Conservation (phyloP, 1,284 basidiomycete species). For the Volvariella surrecta region DNA sequence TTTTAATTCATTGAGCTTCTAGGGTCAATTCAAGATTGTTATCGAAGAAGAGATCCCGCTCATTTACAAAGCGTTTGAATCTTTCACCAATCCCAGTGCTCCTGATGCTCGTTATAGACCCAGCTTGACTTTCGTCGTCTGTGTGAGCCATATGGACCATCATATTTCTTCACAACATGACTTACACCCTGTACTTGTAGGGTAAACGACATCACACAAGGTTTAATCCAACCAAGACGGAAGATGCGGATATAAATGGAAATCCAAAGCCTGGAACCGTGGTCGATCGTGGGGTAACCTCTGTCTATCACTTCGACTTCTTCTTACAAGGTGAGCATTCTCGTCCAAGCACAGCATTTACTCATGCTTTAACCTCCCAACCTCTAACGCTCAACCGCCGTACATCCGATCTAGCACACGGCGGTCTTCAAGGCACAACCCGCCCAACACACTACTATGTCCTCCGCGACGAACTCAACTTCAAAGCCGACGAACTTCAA, state of each 20-base stretch:
- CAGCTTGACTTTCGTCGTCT: conserved; percentile 68
- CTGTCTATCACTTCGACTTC: conserved; percentile 71
- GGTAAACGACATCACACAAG: conserved; percentile 79
- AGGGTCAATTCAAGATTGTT: conserved; percentile 71
- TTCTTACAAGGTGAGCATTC: conserved; percentile 52
- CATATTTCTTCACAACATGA: no score
- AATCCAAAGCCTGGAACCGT: conserved; percentile 71
- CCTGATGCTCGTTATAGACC: conserved; percentile 40
- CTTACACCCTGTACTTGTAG: conserved; percentile 11
- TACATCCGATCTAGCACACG: conserved; percentile 37
- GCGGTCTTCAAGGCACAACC: conserved; percentile 55
- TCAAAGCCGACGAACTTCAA: conserved; percentile 62
- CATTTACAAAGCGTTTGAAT: conserved; percentile 51
- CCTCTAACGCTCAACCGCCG: neutral
- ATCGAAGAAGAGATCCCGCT: conserved; percentile 55
- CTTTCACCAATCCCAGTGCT: conserved; percentile 35
- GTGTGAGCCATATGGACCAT: no score
- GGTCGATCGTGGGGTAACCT: conserved; percentile 62
- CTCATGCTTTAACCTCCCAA: neutral
- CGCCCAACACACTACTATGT: conserved; percentile 73
- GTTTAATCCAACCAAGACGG: conserved; percentile 60
- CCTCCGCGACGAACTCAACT: conserved; percentile 63
- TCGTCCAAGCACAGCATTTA: neutral
- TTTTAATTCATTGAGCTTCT: conserved; percentile 1
- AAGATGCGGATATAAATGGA: conserved; percentile 48